phyloP scores from a whole-genome alignment of 139 green algal species.

The Penium margaritaceum region DNA sequence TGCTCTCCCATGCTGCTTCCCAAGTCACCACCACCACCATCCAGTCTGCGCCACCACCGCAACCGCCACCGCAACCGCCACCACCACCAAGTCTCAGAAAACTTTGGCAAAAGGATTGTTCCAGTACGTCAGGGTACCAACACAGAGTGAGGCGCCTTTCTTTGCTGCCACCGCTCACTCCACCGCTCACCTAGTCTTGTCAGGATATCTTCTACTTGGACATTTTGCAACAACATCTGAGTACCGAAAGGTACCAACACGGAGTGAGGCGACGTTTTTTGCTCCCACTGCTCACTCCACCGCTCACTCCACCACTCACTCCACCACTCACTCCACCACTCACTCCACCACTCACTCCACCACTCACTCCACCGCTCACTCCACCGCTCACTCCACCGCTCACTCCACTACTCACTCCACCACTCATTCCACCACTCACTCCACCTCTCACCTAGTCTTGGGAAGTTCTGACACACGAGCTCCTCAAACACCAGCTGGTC shows the following conservation, averaged over 20 bases:
- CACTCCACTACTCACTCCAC: too few relatives aligned
- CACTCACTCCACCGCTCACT: background rate
- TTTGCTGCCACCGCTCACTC: too few relatives aligned
- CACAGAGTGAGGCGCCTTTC: background rate
- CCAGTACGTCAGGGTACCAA: background rate
- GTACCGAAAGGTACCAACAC: background rate
- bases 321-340: too few relatives aligned
- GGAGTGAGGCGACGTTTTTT: background rate
- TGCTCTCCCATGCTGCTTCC: background rate
- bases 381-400: background rate
- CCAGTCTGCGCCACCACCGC: too few relatives aligned
- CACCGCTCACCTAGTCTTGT: too few relatives aligned
- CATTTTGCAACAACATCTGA: background rate
- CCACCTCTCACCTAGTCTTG: conserved; percentile 54
- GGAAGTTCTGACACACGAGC: conserved; percentile 34
- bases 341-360: background rate
- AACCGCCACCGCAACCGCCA: too few relatives aligned
- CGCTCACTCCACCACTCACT: too few relatives aligned
- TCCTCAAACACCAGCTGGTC: conserved; percentile 62
- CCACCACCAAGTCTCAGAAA: too few relatives aligned
- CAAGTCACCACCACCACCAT: too few relatives aligned
- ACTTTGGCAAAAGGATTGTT: background rate
- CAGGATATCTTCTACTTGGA: too few relatives aligned
- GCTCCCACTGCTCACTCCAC: too few relatives aligned
- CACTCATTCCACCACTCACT: too few relatives aligned